These are phyloP conservation scores for Macroventuria anomochaeta DNA, from an alignment of 2,329 filamentous ascomycete genomes.

Conservation along the genomic window DNA sequence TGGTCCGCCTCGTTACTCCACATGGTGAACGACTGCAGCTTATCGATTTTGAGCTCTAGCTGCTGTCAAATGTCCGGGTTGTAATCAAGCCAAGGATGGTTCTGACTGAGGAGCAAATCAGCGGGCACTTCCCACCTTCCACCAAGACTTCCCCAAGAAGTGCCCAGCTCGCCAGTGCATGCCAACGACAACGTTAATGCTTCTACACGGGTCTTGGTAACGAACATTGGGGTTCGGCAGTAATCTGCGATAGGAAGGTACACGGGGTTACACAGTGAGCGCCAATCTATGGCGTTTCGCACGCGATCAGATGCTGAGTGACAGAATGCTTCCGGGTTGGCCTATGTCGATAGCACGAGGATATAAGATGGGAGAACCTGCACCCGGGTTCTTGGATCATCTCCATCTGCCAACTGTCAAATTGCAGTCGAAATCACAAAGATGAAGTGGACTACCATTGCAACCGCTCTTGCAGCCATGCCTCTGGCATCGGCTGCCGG, in stretches of 20 bases:
- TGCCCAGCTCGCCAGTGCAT: slow-evolving; percentile 29
- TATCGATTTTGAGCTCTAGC: slow-evolving; percentile 17
- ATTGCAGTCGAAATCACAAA: slow-evolving; percentile 29
- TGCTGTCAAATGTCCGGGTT: slow-evolving; percentile 17
- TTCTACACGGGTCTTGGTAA: slow-evolving; percentile 27
- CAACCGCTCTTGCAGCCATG: slow-evolving; percentile 37
- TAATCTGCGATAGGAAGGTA: slow-evolving; percentile 46
- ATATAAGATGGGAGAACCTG: slow-evolving; percentile 24
- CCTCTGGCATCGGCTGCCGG: slow-evolving; percentile 39
- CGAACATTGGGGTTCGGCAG: slow-evolving; percentile 41
- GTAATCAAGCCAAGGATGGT: slow-evolving; percentile 27
- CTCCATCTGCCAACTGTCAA: slow-evolving; percentile 30
- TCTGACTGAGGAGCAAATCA: slow-evolving; percentile 23
- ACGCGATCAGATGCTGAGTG: slow-evolving; percentile 20
- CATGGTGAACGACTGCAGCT: slow-evolving; percentile 12
- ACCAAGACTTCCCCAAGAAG: slow-evolving; percentile 28
- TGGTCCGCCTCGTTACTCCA: slow-evolving; percentile 11
- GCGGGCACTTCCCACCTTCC: slow-evolving; percentile 1
- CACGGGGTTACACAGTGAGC: slow-evolving; percentile 14
- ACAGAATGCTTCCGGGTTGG: slow-evolving; percentile 6
- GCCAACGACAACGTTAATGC: slow-evolving; percentile 22
- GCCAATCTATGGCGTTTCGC: slow-evolving; percentile 24
- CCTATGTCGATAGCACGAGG: slow-evolving; percentile 1
- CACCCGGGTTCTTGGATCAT: slow-evolving; percentile 25
- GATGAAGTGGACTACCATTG: slow-evolving; percentile 45